These are phyloP conservation scores for Nitzschia sp. DNA, from an alignment of 108 stramenopile species.

Conservation along the genomic window DNA sequence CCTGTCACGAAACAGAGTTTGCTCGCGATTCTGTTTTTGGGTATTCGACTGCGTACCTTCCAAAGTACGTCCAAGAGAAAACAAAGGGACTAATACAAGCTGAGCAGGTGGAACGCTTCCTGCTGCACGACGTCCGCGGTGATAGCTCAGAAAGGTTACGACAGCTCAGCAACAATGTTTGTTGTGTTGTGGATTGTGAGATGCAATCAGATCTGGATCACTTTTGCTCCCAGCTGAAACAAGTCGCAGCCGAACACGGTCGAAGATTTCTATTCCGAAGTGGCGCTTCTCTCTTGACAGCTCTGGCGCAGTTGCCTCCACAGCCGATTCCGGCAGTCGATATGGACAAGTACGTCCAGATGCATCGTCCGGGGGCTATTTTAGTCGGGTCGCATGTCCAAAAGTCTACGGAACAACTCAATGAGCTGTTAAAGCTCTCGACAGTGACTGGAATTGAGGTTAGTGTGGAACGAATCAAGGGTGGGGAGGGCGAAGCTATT, in stretches of 20 bases:
- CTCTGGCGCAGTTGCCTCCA: constrained; percentile 36
- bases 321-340: constrained; percentile 37
- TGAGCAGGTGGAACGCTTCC: constrained; percentile 10
- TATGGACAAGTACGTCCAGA: constrained; percentile 17
- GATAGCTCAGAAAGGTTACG: constrained; percentile 21
- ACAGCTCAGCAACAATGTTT: constrained; percentile 7
- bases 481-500: constrained; percentile 7
- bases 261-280: constrained; percentile 32
- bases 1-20: constrained; percentile 54
- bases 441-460: constrained; percentile 22
- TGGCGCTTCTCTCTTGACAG: constrained; percentile 46
- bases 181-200: constrained; percentile 47
- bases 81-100: constrained; percentile 18
- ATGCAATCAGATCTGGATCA: constrained; percentile 44
- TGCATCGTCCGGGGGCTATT: constrained; percentile 22
- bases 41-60: constrained; percentile 46
- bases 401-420: constrained; percentile 53
- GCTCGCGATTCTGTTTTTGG: constrained; percentile 56
- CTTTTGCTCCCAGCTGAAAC: constrained; percentile 13
- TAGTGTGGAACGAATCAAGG: constrained; percentile 9
- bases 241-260: neutral
- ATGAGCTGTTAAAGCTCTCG: constrained; percentile 19
- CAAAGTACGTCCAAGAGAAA: constrained; percentile 54
- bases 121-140: constrained; percentile 12
- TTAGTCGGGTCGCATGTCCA: constrained; percentile 54